Evolutionary conservation across 805 yeast species (phyloP), one percentile per base, ranked within the genome.

Genomic region (Pichia insulana): DNA sequence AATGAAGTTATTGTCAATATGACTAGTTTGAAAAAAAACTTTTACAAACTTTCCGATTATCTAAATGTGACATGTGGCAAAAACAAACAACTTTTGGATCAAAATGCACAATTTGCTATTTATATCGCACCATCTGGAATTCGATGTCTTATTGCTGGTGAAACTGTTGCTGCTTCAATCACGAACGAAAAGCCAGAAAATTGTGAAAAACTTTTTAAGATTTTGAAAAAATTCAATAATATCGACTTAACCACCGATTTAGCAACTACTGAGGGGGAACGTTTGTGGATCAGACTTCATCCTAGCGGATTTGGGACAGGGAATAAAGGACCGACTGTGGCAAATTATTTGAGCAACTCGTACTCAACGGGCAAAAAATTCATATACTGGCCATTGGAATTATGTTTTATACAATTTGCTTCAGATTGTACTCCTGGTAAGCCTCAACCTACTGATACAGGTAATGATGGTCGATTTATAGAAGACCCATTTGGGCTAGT

Each of bases 281-380:
- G 48, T 15, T 20, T 36, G 20, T 83, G 90, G 92, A 69, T 83
- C 13, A 80, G 74, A 54, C 58, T 83, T 12, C 69, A 80, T 3
- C 92, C 92, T 2, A 77, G 81, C 49, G 56, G 82, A 39, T 73
- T 71, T 44, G 88, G 81, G 55, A 64, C 82, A 48, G 81, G 80
- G 57, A 83, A 82, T 18, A 71, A 76, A 49, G 77, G 89, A 0
- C 79, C 88, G 0, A 67, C 67, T 10, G 70, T 83, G 2, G 66
- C 87, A 11, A 66, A 68, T 19, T 83, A 73, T 56, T 64, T 79
- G 36, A 65, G 63, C 39, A 37, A 31, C 32, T 37, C 17, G 15
- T n/a, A 19, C 13, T 30, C 44, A 7, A 49, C 54, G 1, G 74
- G 70, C 50, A 67, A 66, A 22, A 78, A 79, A 52, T 76, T 68